Percentiles rank a stretch among this genome's conserved stretches.
These are phyloP conservation scores for Umbelopsis sp. DNA, from an alignment of 192 early-diverging fungal species.

Conservation along the genomic window DNA sequence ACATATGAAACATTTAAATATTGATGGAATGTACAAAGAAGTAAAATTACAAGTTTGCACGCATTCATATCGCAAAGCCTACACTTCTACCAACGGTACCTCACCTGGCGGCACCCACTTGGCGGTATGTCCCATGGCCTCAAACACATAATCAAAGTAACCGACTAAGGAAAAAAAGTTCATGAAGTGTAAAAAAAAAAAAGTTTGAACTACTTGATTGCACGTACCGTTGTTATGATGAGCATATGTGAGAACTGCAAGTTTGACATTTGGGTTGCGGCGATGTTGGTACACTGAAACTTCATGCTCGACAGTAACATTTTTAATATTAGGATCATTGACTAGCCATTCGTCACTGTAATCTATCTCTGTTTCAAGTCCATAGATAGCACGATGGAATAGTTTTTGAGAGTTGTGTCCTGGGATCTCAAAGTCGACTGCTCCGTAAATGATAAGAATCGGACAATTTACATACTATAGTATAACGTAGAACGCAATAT, in stretches of 20 bases:
- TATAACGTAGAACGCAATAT: too few species aligned
- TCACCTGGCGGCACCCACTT: slow-evolving; percentile 5
- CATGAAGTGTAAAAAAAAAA: too few species aligned
- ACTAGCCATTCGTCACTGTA: slow-evolving; percentile 17
- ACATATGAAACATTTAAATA: too few species aligned
- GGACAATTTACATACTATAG: slow-evolving; percentile 32
- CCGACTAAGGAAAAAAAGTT: slow-evolving; percentile 26
- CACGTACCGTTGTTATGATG: slow-evolving; percentile 39
- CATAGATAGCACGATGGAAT: slow-evolving; percentile 30
- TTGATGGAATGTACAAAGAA: too few species aligned
- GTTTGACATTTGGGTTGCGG: not conserved
- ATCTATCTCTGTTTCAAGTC: not conserved
- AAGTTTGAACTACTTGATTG: too few species aligned
- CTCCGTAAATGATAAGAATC: slow-evolving; percentile 32
- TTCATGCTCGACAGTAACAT: slow-evolving; percentile 23
- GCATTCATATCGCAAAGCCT: not conserved
- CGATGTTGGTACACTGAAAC: slow-evolving; percentile 20
- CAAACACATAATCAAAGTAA: slow-evolving; percentile 34
- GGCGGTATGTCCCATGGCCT: slow-evolving; percentile 27
- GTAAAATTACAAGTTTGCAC: too few species aligned
- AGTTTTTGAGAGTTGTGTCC: slow-evolving; percentile 28
- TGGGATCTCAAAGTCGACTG: slow-evolving; percentile 37
- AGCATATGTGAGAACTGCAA: slow-evolving; percentile 26
- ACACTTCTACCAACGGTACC: not conserved
- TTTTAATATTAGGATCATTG: slow-evolving; percentile 16